Base-by-base conservation (phyloP, 805 yeast genomes). In the Candida ortonii region DNA sequence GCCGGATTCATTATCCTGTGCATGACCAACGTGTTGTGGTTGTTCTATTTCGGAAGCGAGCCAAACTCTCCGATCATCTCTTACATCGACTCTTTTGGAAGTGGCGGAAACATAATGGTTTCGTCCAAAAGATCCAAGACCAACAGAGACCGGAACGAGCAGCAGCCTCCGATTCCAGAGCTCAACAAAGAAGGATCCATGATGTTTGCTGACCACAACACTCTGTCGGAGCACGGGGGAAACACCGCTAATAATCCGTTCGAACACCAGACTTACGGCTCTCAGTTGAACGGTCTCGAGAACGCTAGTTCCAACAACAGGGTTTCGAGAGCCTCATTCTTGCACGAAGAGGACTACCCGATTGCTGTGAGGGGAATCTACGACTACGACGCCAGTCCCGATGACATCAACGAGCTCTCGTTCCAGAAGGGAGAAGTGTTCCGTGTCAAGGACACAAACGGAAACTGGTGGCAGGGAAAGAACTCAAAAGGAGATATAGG, bases 381-480 rank as follows among this genome's bases (percentile, higher is more conserved):
- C 59, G 72, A 82, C 30, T 90, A 93, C 58, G 78, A 78, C 33
- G 96, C 97, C 6, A 87, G 84, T 51, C 93, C 90, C 2, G 94
- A 83, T 38, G 98, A 90, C 59, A 87, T 83, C 43, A 88, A 89
- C 53, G 98, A 90, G 64, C 75, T 90, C 16, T 83, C 95, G 5
- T 93, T 90, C 53, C 78, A 72, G 44, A 87, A 89, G 59, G 96
- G 93, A 36, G 97, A 90, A 60, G 66, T 87, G n/a, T 71, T 90
- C 59, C 87, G 81, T 52, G 95, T 90, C 21, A 86, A 86, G 48
- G 97, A 90, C 54, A 86, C 87, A 38, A 84, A 84, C 46, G 97
- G 97, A 28, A 80, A 94, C 64, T 90, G 98, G 98, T 90, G 97
- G 97, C 96, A 88, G 64, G 97, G 96, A 25, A 78, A 84, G 59